phyloP scores from a whole-genome alignment of 2,329 filamentous ascomycete genomes.

The Phialemonium atrogriseum region DNA sequence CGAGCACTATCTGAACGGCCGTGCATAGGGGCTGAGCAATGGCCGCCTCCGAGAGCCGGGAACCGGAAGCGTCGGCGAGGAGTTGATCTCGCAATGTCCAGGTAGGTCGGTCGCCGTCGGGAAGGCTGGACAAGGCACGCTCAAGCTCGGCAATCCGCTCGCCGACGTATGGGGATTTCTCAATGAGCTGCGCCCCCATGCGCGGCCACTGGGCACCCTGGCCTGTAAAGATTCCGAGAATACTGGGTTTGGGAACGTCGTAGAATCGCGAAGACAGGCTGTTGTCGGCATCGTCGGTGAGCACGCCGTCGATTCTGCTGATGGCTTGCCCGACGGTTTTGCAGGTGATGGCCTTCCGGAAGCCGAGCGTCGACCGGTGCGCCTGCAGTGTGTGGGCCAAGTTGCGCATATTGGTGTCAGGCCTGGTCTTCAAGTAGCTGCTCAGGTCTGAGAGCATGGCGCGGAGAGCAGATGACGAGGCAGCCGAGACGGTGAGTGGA shows the following conservation, averaged over 20 bases:
- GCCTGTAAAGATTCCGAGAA: slow-evolving; percentile 19
- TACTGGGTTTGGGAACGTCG: slow-evolving; percentile 1
- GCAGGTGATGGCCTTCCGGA: no score
- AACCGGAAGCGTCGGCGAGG: slow-evolving; percentile 6
- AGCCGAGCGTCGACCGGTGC: no score
- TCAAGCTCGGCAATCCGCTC: not conserved
- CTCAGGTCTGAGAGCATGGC: no score
- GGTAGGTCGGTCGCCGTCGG: slow-evolving; percentile 6
- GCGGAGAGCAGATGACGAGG: no score
- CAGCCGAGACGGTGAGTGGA: slow-evolving; percentile 1
- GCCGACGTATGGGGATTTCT: slow-evolving; percentile 1
- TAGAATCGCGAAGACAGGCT: no score
- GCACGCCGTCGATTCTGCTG: no score
- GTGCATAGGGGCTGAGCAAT: no score
- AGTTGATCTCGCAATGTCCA: slow-evolving; percentile 9
- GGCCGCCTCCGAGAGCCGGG: slow-evolving; percentile 22
- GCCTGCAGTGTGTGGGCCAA: no score
- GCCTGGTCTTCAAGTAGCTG: no score
- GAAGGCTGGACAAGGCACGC: not conserved
- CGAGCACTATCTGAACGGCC: slow-evolving; percentile 22
- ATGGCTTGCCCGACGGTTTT: no score
- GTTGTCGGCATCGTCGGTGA: no score
- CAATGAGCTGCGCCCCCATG: slow-evolving; percentile 18
- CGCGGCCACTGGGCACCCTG: slow-evolving; percentile 24
- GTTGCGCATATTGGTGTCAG: no score